Evolutionary conservation across 23 red algal genomes (phyloP), one percentile per base, ranked within the genome.

Genomic region (Pyropia haitanensis): DNA sequence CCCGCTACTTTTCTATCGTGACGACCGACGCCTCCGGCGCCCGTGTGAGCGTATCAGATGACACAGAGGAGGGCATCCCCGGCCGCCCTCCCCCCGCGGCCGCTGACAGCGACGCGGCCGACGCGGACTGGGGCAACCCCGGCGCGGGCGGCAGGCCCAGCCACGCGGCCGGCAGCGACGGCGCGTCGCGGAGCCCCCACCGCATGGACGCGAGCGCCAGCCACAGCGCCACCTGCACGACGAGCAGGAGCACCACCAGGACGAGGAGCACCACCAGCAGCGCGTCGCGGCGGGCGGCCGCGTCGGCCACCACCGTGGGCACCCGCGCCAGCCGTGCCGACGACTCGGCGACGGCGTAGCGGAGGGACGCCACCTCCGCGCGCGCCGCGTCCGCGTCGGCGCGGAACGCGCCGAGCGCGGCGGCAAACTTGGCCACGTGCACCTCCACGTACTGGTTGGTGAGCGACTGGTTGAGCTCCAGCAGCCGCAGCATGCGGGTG

Each of bases 371-470:
- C 14, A 56, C 62, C 23, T 61, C 30, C 27, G 73, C 58, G 27
- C 68, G 29, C 31, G 67, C 65, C n/a, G 33, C 51, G 9, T 46
- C 51, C 3, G 61, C 56, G 33, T 73, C 68, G 25, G 54, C 48
- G 7, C 73, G 61, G 16, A 69, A 49, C 28, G 54, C 27, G 18
- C 58, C 18, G 5, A 85, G 61, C n/a, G 63, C 70, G 48, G 20
- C 17, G 14, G 80, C 80, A 67, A 85, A 75, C 51, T 59, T 63
- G 1, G 70, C 64, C 2, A 85, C 44, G 27, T 91, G 88, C 20
- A 79, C 60, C 27, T 91, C 88, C 3, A 91, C 78, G 61, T 91
- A 91, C 65, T 83, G 88, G 28, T 84, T 91, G 3, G 80, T 84
- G 24, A 91, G 75, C 18, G 77, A 76, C 56, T 91, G 88, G 34